Percentiles rank a stretch among this genome's conserved stretches.
These are phyloP conservation scores for Pelargonium myrrhifolium DNA, from an alignment of 441 rosid genomes.

Conservation along the genomic window DNA sequence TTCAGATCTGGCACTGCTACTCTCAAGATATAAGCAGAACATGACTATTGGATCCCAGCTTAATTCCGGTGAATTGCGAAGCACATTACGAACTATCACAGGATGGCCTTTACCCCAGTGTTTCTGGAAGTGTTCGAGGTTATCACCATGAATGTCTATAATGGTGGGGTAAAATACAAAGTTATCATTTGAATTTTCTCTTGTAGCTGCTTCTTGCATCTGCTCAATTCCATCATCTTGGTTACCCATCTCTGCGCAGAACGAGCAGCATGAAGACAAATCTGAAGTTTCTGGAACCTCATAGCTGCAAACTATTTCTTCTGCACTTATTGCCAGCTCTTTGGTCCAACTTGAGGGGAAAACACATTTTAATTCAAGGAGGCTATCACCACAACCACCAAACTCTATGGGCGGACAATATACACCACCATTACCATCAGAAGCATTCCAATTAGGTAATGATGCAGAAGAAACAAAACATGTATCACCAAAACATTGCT, in stretches of 20 bases:
- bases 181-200: constrained; percentile 63
- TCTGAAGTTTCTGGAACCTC: constrained; percentile 75
- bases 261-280: constrained; percentile 46
- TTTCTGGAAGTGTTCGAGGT: constrained; percentile 85
- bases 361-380: constrained; percentile 47
- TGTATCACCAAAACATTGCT: constrained; percentile 23
- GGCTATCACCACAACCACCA: constrained; percentile 59
- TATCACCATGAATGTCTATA: constrained; percentile 48
- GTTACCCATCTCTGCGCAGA: constrained; percentile 49
- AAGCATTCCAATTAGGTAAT: constrained; percentile 28
- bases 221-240: constrained; percentile 38
- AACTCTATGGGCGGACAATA: constrained; percentile 53
- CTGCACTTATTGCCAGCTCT: constrained; percentile 76
- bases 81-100: constrained; percentile 68
- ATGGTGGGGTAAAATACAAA: constrained; percentile 56
- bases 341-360: constrained; percentile 50
- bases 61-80: constrained; percentile 42
- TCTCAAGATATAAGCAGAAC: constrained; percentile 81
- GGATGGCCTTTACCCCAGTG: constrained; percentile 98
- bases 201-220: constrained; percentile 63
- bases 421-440: constrained; percentile 30
- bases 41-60: constrained; percentile 85
- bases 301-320: constrained; percentile 86
- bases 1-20: constrained; percentile 37
- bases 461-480: constrained; percentile 28